Evolutionary conservation across 2,329 filamentous ascomycete species (phyloP).

Genomic region (Akanthomyces muscarius): DNA sequence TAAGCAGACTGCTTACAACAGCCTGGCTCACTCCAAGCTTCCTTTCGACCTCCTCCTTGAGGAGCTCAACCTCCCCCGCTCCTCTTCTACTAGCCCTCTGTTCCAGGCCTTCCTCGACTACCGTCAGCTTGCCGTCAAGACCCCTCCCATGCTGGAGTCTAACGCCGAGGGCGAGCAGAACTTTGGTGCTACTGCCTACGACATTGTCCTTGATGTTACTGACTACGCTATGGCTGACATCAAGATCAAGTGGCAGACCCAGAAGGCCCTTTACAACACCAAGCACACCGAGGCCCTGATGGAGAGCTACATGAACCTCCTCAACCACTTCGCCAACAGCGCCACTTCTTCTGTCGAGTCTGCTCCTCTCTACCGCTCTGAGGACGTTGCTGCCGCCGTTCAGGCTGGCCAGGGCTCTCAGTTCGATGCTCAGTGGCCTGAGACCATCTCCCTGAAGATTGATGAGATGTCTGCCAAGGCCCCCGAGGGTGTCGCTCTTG

Average conservation of each 20-base stretch:
- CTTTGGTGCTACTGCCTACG: conserved; percentile 24
- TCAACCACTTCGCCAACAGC: conserved; percentile 15
- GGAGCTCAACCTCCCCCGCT: conserved; percentile 37
- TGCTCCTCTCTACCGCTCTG: conserved; percentile 14
- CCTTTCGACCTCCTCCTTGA: conserved; percentile 45
- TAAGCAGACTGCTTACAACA: conserved; percentile 28
- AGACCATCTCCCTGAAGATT: conserved; percentile 14
- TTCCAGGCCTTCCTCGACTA: conserved; percentile 49
- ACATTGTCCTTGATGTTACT: conserved; percentile 23
- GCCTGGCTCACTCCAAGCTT: conserved; percentile 36
- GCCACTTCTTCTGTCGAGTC: conserved; percentile 30
- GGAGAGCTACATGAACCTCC: conserved; percentile 21
- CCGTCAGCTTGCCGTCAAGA: conserved; percentile 29
- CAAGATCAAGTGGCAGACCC: conserved; percentile 16
- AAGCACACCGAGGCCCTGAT: conserved; percentile 16
- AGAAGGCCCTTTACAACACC: conserved; percentile 23
- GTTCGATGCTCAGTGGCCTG: conserved; percentile 12
- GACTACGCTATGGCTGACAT: conserved; percentile 19
- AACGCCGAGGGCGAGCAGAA: conserved; percentile 21
- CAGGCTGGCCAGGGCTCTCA: conserved; percentile 12
- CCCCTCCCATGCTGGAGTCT: conserved; percentile 25
- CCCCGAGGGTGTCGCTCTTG: conserved; percentile 1
- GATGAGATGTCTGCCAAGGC: conserved; percentile 5
- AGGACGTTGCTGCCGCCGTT: conserved; percentile 9
- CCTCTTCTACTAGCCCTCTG: conserved; percentile 36